Conservation (phyloP, 2,329 filamentous ascomycete species). For the Calycina herbarum region DNA sequence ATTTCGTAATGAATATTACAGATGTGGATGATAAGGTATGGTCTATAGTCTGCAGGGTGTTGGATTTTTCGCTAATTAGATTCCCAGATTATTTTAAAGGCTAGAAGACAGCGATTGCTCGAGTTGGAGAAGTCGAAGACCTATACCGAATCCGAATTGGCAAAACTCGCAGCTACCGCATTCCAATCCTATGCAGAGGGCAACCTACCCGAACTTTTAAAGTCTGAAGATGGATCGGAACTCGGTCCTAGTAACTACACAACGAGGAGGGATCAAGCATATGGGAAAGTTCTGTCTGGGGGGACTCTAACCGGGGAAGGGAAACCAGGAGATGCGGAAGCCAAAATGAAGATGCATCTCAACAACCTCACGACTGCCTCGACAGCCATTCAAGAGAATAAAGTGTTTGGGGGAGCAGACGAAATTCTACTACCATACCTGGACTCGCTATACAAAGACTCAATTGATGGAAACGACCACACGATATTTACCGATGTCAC, state of each 20-base stretch:
- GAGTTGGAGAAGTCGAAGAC: constrained; percentile 74
- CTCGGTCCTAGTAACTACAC: constrained; percentile 53
- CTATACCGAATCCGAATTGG: constrained; percentile 48
- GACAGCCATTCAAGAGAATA: constrained; percentile 48
- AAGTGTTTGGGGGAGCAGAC: constrained; percentile 56
- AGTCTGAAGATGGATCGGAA: constrained; percentile 39
- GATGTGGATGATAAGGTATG: constrained; percentile 62
- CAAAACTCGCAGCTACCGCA: constrained; percentile 50
- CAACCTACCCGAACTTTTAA: constrained; percentile 54
- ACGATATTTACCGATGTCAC: constrained; percentile 85
- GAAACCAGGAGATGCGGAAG: constrained; percentile 58
- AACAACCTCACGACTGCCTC: constrained; percentile 47
- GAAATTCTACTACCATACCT: constrained; percentile 80
- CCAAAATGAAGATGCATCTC: constrained; percentile 74
- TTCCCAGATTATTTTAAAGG: constrained; percentile 64
- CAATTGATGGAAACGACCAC: constrained; percentile 61
- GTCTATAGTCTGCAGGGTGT: constrained; percentile 5
- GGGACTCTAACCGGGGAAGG: constrained; percentile 57
- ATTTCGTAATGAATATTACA: constrained; percentile 74
- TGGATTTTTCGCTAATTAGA: constrained; percentile 11
- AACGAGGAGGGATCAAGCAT: constrained; percentile 50
- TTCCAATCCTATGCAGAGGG: constrained; percentile 57
- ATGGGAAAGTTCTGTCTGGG: constrained; percentile 55
- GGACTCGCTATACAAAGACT: constrained; percentile 66
- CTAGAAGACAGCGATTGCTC: constrained; percentile 78